Base-by-base conservation (phyloP, 352 stramenopile genomes). In the Phytophthora vignae region DNA sequence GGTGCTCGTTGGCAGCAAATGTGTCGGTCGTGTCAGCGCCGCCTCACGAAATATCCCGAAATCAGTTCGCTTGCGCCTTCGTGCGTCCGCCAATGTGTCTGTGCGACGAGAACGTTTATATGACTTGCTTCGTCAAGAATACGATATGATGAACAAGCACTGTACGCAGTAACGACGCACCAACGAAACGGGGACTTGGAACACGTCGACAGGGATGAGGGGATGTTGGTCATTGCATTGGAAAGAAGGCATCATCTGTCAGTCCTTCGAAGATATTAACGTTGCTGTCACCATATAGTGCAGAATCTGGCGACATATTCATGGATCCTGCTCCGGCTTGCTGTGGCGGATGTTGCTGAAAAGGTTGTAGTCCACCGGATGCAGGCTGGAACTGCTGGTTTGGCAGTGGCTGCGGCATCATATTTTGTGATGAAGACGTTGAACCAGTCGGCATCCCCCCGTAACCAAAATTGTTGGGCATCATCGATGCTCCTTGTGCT, bases 241-340 rank as follows among this genome's bases (percentile, higher is more conserved):
- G 76, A 58, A 93, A 81, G 60, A 94, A 94, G 17, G 82, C 76
- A 71, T 94, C 87, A 46, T 93, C 85, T 49, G 84, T 76, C 49
- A 94, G 78, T 1, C 77, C 87, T 69, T 94, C 87, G 48, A 94
- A 94, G n/a, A 94, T 81, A 64, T 90, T 93, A 38, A 74, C 71
- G 63, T 77, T 79, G 55, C 64, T 75, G 61, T 91, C 84, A 38
- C 83, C 84, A 67, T 85, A 89, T 10, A 89, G 61, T 40, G 60
- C 67, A 36, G 55, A 60, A 52, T 82, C 72, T 52, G 71, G 40
- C 29, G 74, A 69, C 27, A 69, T 63, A 60, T 52, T 73, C 53
- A 76, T 68, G 2, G 60, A 38, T 48, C 65, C 71, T 19, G 49
- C 38, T 31, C 67, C 65, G 29, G 27, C 59, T 53, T 79, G 76